These are phyloP conservation scores for Oryza coarctata DNA, from an alignment of 176 grass and related monocot species.

Conservation along the genomic window DNA sequence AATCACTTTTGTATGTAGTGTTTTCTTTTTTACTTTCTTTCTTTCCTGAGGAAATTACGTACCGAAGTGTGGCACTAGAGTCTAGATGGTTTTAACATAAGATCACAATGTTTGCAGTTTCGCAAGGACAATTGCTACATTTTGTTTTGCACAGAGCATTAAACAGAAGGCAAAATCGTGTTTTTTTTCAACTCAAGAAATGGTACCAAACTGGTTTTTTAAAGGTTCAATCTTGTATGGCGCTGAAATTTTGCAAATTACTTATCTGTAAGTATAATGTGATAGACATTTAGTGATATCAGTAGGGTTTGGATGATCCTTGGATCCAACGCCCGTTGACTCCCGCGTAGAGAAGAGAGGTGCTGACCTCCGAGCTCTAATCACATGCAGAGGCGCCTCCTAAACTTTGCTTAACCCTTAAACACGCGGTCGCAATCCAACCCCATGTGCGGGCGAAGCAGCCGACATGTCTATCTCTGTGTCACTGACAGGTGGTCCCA, in stretches of 20 bases:
- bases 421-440: conserved; percentile 43
- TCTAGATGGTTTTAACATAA: not conserved
- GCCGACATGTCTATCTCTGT: not conserved
- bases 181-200: not conserved
- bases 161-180: not conserved
- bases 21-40: not conserved
- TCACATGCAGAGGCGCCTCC: conserved; percentile 25
- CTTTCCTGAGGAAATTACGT: not conserved
- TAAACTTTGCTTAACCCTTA: conserved; percentile 24
- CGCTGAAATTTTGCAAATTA: not conserved
- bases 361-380: conserved; percentile 14
- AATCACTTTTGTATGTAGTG: not conserved
- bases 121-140: not conserved
- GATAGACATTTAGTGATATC: not conserved
- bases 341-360: not conserved
- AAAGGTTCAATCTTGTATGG: not conserved
- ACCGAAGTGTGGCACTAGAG: not conserved
- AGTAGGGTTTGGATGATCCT: not conserved
- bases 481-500: not conserved
- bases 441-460: conserved; percentile 12
- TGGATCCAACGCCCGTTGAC: conserved; percentile 25
- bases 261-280: not conserved
- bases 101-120: not conserved
- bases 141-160: not conserved
- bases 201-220: no score